Base-by-base conservation (phyloP, 2,329 filamentous ascomycete genomes). In the Lachnellula suecica region DNA sequence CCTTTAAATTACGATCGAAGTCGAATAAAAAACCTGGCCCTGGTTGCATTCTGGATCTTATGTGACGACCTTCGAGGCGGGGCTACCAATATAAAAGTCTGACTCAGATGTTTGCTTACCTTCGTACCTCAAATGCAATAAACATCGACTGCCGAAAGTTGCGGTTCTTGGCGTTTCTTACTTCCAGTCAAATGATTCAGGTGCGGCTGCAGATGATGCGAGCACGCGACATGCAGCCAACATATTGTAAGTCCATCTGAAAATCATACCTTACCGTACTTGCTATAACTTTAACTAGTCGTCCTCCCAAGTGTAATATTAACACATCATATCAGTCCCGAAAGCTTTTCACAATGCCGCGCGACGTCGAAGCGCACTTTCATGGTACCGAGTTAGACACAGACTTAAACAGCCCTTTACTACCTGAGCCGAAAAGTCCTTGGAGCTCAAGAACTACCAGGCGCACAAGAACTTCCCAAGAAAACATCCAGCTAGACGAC, bases 401-500 rank as follows among this genome's bases (percentile, higher is more conserved):
- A 17, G 54, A 55, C 8, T n/a, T 27, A 2, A 43, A 45, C n/a
- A 52, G 50, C 23, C 51, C 58, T 19, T 52, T 61, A n/a, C 57
- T 59, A 25, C 45, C 56, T 17, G 48, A 49, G 38, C 38, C 58
- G 19, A 34, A 43, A n/a, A 20, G n/a, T 9, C 4, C 13, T 15
- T 31, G 48, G 42, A 20, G 42, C n/a, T 38, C 37, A 7, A 56
- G 29, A 17, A 45, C 31, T 44, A n/a, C 38, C 1, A 44, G 45
- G n/a, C 52, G 44, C 8, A 22, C 49, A 11, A 46, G 51, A 13
- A 29, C 13, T 20, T 49, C 56, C 1, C 23, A 50, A 5, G 52
- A 59, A 38, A 47, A 52, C 19, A 54, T 60, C 20, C 38, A 57
- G 31, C 47, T 59, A 15, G 60, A 63, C 48, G 59, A 58, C 20